Conservation (phyloP, 345 rosid genomes). For the Salix viminalis region DNA sequence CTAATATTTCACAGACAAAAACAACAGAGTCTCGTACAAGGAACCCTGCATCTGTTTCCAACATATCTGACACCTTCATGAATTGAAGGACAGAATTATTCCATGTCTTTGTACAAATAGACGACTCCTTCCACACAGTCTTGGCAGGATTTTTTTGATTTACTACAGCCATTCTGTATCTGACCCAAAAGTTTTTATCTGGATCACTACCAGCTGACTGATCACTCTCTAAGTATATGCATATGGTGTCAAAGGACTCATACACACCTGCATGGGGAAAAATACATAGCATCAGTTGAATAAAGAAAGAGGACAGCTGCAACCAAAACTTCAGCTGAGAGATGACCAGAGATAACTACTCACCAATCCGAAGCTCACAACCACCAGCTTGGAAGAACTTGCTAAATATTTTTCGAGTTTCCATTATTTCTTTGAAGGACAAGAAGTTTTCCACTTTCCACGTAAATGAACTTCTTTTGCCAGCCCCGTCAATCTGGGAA, state of each 20-base stretch:
- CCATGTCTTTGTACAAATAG: constrained; percentile 99
- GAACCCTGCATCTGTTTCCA: constrained; percentile 99
- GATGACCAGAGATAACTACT: constrained; percentile 28
- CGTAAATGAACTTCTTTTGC: constrained; percentile 80
- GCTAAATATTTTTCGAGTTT: constrained; percentile 97
- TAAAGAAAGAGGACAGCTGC: constrained; percentile 14
- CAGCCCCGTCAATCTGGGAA: constrained; percentile 48
- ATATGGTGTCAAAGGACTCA: constrained; percentile 97
- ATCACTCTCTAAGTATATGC: constrained; percentile 98
- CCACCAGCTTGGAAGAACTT: constrained; percentile 99
- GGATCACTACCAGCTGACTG: constrained; percentile 86
- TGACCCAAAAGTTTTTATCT: constrained; percentile 99
- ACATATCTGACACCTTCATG: constrained; percentile 98
- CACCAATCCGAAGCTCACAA: constrained; percentile 98
- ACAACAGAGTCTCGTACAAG: constrained; percentile 96
- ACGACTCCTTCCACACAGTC: constrained; percentile 99
- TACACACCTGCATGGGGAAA: constrained; percentile 80
- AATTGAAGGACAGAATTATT: constrained; percentile 97
- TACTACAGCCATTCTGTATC: constrained; percentile 93
- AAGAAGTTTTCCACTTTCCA: constrained; percentile 99
- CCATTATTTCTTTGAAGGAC: constrained; percentile 98
- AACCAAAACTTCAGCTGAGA: constrained; percentile 17
- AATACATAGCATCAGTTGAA: constrained; percentile 26
- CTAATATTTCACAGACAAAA: constrained; percentile 96
- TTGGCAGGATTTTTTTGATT: constrained; percentile 91